Conservation (phyloP, 768 basidiomycete species). For the Naganishia kalamii region DNA sequence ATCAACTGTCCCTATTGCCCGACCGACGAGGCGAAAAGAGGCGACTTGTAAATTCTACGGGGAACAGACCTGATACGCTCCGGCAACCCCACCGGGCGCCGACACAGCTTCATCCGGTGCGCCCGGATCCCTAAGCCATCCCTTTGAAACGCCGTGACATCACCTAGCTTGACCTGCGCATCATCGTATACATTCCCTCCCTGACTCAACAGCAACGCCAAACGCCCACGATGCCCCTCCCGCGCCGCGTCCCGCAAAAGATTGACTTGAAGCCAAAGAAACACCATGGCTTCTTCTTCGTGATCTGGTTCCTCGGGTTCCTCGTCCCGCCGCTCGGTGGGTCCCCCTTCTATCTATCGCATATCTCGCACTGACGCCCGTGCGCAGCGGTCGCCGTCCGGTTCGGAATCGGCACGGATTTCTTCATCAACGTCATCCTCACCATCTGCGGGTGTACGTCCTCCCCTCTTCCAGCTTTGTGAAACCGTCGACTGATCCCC, state of each 20-base stretch:
- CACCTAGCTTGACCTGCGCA: background rate
- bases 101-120: background rate
- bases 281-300: conserved; percentile 71
- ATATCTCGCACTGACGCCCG: background rate
- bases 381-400: conserved; percentile 76
- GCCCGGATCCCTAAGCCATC: background rate
- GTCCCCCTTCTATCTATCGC: conserved; percentile 37
- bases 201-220: no score
- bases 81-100: background rate
- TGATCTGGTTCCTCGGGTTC: conserved; percentile 82
- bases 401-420: conserved; percentile 84
- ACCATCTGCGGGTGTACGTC: conserved; percentile 75
- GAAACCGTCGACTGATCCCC: background rate
- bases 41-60: no score
- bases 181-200: background rate
- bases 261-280: conserved; percentile 61
- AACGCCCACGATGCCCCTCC: background rate
- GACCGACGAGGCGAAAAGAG: no score
- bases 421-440: conserved; percentile 79
- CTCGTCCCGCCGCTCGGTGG: conserved; percentile 83
- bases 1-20: no score
- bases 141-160: no score
- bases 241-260: conserved; percentile 48
- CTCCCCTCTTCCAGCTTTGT: background rate
- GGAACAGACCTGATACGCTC: background rate